A percentile compares a stretch with the other conserved stretches of the same genome.
These are phyloP conservation scores for Myxozyma mucilagina DNA, from an alignment of 805 yeast species.

Conservation along the genomic window DNA sequence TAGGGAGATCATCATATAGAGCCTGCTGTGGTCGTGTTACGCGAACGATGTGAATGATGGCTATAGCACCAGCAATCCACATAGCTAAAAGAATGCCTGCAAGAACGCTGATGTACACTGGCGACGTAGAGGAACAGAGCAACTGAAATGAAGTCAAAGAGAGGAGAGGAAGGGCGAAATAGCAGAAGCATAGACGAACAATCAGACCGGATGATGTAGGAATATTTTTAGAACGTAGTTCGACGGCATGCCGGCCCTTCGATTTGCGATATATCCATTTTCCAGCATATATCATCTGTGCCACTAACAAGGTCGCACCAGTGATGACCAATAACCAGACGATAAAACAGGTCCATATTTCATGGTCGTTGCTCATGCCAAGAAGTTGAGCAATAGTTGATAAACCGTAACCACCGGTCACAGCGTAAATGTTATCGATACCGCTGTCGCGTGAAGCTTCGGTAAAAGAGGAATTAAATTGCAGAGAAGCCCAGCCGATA, in stretches of 20 bases:
- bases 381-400: conserved; percentile 11
- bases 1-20: conserved; percentile 36
- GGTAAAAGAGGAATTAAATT: conserved; percentile 38
- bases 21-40: conserved; percentile 32
- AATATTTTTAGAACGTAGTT: conserved; percentile 32
- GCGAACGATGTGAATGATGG: conserved; percentile 18
- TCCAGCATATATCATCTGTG: conserved; percentile 21
- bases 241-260: conserved; percentile 27
- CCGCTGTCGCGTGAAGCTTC: conserved; percentile 1
- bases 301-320: conserved; percentile 28
- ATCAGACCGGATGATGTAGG: conserved; percentile 37
- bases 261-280: conserved; percentile 18
- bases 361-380: conserved; percentile 34
- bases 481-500: conserved; percentile 58
- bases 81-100: conserved; percentile 35
- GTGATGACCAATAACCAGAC: conserved; percentile 38
- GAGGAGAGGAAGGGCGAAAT: conserved; percentile 38
- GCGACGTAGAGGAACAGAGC: conserved; percentile 31
- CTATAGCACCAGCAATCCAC: conserved; percentile 34
- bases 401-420: conserved; percentile 22
- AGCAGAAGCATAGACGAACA: conserved; percentile 34
- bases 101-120: conserved; percentile 34
- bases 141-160: conserved; percentile 38
- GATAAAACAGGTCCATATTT: conserved; percentile 42
- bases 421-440: conserved; percentile 26